A percentile compares a stretch with the other conserved stretches of the same genome.
These are phyloP conservation scores for Barnettozyma siamensis DNA, from an alignment of 805 yeast genomes.

Conservation along the genomic window DNA sequence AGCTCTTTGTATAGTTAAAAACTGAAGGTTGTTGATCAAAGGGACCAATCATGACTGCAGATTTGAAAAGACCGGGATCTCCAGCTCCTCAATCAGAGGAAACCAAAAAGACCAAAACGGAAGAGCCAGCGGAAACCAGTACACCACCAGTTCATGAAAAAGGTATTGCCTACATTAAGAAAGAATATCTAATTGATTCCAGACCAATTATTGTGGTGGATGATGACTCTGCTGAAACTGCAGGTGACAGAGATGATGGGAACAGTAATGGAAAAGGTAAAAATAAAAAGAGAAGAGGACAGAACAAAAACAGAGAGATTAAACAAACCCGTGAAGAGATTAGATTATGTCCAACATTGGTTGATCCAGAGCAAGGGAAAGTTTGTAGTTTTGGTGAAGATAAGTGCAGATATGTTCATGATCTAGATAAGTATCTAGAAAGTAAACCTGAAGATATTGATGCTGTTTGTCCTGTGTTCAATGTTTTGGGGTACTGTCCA, in stretches of 20 bases:
- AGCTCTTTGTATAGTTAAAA: not conserved
- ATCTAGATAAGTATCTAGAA: slow-evolving; percentile 55
- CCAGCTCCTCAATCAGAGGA: slow-evolving; percentile 8
- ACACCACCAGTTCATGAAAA: not conserved
- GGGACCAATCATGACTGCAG: slow-evolving; percentile 4
- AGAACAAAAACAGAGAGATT: slow-evolving; percentile 76
- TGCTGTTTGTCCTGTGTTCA: slow-evolving; percentile 80
- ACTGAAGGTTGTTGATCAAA: no score
- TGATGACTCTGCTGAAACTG: slow-evolving; percentile 44
- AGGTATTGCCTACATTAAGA: slow-evolving; percentile 74
- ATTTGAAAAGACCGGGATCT: slow-evolving; percentile 19
- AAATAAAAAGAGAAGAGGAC: slow-evolving; percentile 60
- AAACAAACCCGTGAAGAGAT: slow-evolving; percentile 60
- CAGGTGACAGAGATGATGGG: slow-evolving; percentile 31
- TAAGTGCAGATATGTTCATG: slow-evolving; percentile 73
- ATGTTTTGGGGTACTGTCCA: slow-evolving; percentile 84
- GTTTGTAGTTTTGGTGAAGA: slow-evolving; percentile 63
- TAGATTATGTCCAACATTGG: slow-evolving; percentile 57
- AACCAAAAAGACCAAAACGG: slow-evolving; percentile 13
- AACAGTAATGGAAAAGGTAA: slow-evolving; percentile 31
- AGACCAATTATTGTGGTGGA: slow-evolving; percentile 24
- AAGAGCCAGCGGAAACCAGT: slow-evolving; percentile 2
- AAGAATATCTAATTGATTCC: slow-evolving; percentile 51
- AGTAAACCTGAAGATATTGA: slow-evolving; percentile 67
- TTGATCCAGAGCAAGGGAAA: slow-evolving; percentile 44